Conservation (phyloP, 768 basidiomycete genomes). For the Suillus lakei region DNA sequence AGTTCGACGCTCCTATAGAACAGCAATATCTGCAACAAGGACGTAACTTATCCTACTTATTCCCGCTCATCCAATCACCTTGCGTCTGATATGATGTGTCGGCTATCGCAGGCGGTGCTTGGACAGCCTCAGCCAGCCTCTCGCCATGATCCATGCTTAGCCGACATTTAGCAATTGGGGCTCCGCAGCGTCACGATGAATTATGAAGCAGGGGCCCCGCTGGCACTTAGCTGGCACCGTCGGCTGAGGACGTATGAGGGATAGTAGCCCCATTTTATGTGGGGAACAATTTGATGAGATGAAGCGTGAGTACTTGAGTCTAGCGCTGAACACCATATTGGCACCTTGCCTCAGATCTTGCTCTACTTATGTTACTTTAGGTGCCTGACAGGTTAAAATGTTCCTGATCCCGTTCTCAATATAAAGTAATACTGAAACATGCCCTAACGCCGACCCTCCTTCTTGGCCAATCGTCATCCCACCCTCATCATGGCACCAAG, state of each 20-base stretch:
- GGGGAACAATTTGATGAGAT: background rate
- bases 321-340: background rate
- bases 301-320: background rate
- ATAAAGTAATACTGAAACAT: background rate
- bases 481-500: slow-evolving; percentile 47
- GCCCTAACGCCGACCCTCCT: background rate
- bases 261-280: background rate
- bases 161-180: background rate
- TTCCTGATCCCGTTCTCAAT: background rate
- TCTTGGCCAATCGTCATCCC: background rate
- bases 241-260: background rate
- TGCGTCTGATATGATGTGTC: background rate
- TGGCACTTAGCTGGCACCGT: background rate
- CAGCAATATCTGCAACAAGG: background rate
- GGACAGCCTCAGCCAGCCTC: no score
- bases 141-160: background rate
- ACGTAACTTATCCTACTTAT: background rate
- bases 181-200: background rate
- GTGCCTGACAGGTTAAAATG: background rate
- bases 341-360: background rate
- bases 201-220: background rate
- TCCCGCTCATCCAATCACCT: background rate
- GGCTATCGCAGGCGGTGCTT: background rate
- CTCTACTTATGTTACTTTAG: background rate
- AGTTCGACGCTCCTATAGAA: no score